phyloP scores from a whole-genome alignment of 1,284 basidiomycete genomes.

The Ganoderma multipileum region DNA sequence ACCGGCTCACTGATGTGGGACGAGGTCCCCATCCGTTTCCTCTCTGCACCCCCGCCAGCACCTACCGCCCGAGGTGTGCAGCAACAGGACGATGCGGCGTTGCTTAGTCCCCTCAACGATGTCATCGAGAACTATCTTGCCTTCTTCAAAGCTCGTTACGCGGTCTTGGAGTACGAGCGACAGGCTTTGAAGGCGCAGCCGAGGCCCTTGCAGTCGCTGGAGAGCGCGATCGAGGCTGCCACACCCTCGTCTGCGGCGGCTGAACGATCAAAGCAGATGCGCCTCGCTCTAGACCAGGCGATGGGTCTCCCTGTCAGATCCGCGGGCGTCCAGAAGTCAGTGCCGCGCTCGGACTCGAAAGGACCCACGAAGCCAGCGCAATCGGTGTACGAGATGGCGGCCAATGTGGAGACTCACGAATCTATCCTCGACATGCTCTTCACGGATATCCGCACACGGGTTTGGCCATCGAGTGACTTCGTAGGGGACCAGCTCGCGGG shows the following conservation, averaged over 20 bases:
- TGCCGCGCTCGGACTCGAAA: neutral
- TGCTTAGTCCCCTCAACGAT: neutral
- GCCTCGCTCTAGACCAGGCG: neutral
- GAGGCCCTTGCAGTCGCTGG: neutral
- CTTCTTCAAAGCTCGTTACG: constrained; percentile 8
- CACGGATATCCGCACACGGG: neutral
- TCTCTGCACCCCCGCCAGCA: neutral
- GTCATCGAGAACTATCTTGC: neutral
- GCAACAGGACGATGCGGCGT: neutral
- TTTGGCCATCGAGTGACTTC: neutral
- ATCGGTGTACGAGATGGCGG: neutral
- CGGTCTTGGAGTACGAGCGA: neutral
- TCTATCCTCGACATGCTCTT: neutral
- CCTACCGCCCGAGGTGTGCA: neutral
- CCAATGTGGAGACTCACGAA: neutral
- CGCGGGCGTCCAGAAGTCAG: neutral
- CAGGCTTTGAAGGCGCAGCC: neutral
- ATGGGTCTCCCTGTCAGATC: neutral
- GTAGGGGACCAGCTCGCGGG: neutral
- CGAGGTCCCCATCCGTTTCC: neutral
- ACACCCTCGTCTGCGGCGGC: neutral
- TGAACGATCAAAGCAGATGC: neutral
- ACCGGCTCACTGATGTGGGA: neutral
- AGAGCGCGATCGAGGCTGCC: neutral
- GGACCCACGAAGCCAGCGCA: neutral